Evolutionary conservation across 208 protist species (phyloP), one percentile per base, ranked within the genome.

Genomic region (Leptomonas seymouri): DNA sequence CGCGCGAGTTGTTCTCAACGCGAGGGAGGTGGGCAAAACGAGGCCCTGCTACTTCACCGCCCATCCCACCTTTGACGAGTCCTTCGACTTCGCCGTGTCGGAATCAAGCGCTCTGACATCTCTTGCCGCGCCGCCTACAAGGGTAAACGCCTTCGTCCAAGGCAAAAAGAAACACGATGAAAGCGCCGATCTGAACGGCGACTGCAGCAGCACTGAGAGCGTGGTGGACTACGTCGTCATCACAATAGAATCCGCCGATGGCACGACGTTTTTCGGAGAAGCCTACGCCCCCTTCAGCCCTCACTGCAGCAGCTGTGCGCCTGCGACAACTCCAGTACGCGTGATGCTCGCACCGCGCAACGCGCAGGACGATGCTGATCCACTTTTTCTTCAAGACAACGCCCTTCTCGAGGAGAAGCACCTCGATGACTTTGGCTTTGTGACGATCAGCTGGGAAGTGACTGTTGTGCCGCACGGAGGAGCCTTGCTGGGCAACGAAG

Each of bases 361-460:
- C 73, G 68, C 61, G 7, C 79, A 85, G 21, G 81, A 93, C 48
- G 67, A 67, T n/a, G 28, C 46, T 14, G 84, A 96, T 55, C 80
- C 87, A 1, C 69, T 89, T 0, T 93, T 88, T 54, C 66, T 69
- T 16, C 49, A 74, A 7, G 91, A 96, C 67, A 77, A 86, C 30
- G 74, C 73, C 15, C 54, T 67, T 1, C 86, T 96, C 18, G 57
- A 63, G n/a, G 59, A 63, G 46, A 72, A 81, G 53, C 67, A 76
- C 28, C 72, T 90, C 20, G 91, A 94, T 64, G 87, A 94, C 71
- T 96, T 93, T 74, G 91, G 91, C 30, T 94, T 85, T 67, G 73
- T 94, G 12, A 83, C 68, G 9, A 57, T 96, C 16, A 89, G 82
- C 57, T 96, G 91, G 87, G 49, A 80, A 12, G 87, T 94, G 0